Conservation (phyloP, 202 grass and related monocot genomes). For the Sporobolus alterniflorus region DNA sequence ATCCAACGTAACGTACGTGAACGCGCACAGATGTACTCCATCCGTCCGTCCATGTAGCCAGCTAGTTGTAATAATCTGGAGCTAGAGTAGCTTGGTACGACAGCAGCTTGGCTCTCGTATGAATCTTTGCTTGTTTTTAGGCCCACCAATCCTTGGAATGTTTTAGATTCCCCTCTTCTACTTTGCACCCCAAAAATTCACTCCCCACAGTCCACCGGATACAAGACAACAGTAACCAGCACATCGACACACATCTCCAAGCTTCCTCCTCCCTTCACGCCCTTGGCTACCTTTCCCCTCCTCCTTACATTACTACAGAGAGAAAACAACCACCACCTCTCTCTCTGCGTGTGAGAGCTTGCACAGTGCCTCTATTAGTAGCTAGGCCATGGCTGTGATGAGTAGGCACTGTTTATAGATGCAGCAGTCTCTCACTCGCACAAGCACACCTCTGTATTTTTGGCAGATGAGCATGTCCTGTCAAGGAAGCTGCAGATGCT, state of each 20-base stretch:
- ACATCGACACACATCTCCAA: slow-evolving; percentile 35
- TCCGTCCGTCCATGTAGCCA: slow-evolving; percentile 4
- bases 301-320: slow-evolving; percentile 23
- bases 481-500: slow-evolving; percentile 78
- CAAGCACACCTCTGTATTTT: slow-evolving; percentile 73
- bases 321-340: slow-evolving; percentile 10
- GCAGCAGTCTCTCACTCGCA: slow-evolving; percentile 51
- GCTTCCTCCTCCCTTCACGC: not conserved
- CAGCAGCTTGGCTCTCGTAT: slow-evolving; percentile 32
- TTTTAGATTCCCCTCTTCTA: slow-evolving; percentile 79
- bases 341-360: slow-evolving; percentile 26
- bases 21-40: not conserved
- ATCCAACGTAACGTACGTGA: slow-evolving; percentile 16
- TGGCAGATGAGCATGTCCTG: slow-evolving; percentile 94
- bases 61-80: not conserved
- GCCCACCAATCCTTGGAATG: slow-evolving; percentile 75
- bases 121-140: slow-evolving; percentile 52
- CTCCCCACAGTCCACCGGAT: slow-evolving; percentile 70
- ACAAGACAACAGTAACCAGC: slow-evolving; percentile 53
- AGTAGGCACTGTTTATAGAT: slow-evolving; percentile 43
- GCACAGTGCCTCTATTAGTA: slow-evolving; percentile 60
- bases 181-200: slow-evolving; percentile 7
- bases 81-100: not conserved
- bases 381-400: slow-evolving; percentile 46
- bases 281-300: slow-evolving; percentile 35